These are phyloP conservation scores for Yarrowia phangngaensis DNA, from an alignment of 805 yeast genomes.

Conservation along the genomic window DNA sequence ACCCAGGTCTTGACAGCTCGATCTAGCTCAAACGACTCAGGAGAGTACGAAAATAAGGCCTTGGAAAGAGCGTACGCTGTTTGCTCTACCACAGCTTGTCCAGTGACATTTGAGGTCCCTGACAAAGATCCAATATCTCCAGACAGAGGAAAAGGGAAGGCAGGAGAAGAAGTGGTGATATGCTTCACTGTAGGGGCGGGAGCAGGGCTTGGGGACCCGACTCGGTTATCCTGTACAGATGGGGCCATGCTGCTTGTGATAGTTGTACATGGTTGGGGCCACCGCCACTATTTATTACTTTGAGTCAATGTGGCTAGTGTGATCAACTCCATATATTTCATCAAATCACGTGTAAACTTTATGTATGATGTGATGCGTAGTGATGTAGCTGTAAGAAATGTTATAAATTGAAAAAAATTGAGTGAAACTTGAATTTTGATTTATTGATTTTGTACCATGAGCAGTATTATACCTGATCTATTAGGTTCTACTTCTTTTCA, in stretches of 20 bases:
- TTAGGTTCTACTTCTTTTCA: too few species aligned
- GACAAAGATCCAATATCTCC: conserved; percentile 30
- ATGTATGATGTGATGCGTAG: too few species aligned
- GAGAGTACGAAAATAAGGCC: conserved; percentile 54
- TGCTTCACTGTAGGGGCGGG: too few species aligned
- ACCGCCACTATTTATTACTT: conserved; percentile 9
- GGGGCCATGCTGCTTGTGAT: conserved; percentile 27
- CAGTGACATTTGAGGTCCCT: conserved; percentile 33
- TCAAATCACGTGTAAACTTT: too few species aligned
- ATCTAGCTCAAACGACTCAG: conserved; percentile 61
- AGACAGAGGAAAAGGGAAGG: conserved; percentile 30
- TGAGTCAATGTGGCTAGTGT: too few species aligned
- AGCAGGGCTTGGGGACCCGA: conserved; percentile 1
- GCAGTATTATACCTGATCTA: too few species aligned
- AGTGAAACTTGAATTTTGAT: too few species aligned
- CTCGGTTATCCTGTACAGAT: conserved; percentile 25
- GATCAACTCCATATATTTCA: too few species aligned
- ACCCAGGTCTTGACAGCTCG: conserved; percentile 60
- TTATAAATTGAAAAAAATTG: too few species aligned
- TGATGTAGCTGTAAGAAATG: too few species aligned
- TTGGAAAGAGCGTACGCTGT: conserved; percentile 39
- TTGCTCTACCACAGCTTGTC: conserved; percentile 37
- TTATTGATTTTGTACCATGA: too few species aligned
- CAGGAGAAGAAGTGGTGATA: conserved; percentile 21
- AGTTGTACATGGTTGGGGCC: not conserved